A percentile compares a stretch with the other conserved stretches of the same genome.
Conservation (phyloP, 441 rosid genomes). For the Viola pubescens region DNA sequence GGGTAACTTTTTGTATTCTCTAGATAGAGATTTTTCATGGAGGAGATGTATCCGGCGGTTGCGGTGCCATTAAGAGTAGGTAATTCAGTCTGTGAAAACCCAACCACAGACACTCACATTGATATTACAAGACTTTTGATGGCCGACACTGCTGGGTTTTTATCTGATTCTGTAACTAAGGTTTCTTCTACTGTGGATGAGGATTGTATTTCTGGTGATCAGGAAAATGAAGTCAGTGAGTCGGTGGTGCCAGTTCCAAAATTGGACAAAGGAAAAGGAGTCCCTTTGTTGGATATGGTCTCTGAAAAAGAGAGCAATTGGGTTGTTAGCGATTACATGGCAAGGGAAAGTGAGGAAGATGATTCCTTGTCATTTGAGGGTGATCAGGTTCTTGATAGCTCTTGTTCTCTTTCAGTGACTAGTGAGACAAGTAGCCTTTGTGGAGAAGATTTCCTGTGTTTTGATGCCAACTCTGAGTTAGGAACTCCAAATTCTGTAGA, state of each 20-base stretch:
- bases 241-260: conserved; percentile 17
- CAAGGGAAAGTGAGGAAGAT: conserved; percentile 44
- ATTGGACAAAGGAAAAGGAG: conserved; percentile 20
- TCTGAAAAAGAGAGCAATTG: conserved; percentile 32
- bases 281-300: conserved; percentile 33
- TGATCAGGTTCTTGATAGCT: conserved; percentile 46
- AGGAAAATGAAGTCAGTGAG: conserved; percentile 33
- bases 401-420: conserved; percentile 49
- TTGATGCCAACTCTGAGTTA: conserved; percentile 38
- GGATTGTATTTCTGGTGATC: conserved; percentile 29
- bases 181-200: conserved; percentile 27
- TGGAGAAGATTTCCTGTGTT: conserved; percentile 44
- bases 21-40: conserved; percentile 48
- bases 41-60: conserved; percentile 50
- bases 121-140: conserved; percentile 34
- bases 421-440: conserved; percentile 62
- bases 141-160: conserved; percentile 29
- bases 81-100: conserved; percentile 40
- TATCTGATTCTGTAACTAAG: conserved; percentile 38
- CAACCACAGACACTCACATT: conserved; percentile 28
- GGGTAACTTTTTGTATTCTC: conserved; percentile 35
- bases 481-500: conserved; percentile 32
- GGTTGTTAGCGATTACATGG: conserved; percentile 29
- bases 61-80: conserved; percentile 48
- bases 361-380: conserved; percentile 54